Evolutionary conservation across 495 filamentous ascomycete species (phyloP), one percentile per base, ranked within the genome.

Genomic region (Aspergillus sparsus): DNA sequence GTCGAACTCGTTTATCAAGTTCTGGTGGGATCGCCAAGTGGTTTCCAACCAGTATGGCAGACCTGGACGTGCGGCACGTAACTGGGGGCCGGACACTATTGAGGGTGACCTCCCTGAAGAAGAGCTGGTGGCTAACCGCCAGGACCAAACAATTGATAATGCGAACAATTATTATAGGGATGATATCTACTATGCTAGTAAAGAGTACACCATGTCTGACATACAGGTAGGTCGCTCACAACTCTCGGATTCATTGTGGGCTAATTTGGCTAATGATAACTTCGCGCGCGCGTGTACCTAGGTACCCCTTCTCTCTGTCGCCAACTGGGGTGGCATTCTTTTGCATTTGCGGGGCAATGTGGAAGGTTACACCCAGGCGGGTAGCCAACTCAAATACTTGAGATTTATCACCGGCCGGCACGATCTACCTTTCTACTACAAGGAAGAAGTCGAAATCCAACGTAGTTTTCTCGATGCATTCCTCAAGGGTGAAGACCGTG

Each of bases 401-500:
- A 79, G 86, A 9, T 85, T 88, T 66, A 85, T 89, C 61, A 85
- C 82, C 0, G 87, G 87, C 10, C 80, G 87, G 0, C 87, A 90
- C 62, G 87, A 90, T 63, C 74, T 90, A 7, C 87, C 87, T 0
- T 89, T 90, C 71, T 90, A 88, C 71, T 88, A 87, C 60, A 61
- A 77, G 3, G 83, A 87, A 41, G 82, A 87, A 55, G 86, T 86
- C 3, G 81, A 86, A 58, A 32, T 90, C 0, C 87, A 90, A 65
- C 77, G 75, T 35, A 84, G 80, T 58, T 89, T 90, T 62, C 73
- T 89, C 2, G 81, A 86, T 59, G 87, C 87, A 0, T 90, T 89
- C 65, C 78, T 90, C 31, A 87, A 86, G 63, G 83, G 78, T 7
- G 74, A 87, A 0, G 87, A 89, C 62, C 73, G 69, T 0, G 72